These are phyloP conservation scores for Gardenia jasminoides DNA, from an alignment of 257 asterid species.

Conservation along the genomic window DNA sequence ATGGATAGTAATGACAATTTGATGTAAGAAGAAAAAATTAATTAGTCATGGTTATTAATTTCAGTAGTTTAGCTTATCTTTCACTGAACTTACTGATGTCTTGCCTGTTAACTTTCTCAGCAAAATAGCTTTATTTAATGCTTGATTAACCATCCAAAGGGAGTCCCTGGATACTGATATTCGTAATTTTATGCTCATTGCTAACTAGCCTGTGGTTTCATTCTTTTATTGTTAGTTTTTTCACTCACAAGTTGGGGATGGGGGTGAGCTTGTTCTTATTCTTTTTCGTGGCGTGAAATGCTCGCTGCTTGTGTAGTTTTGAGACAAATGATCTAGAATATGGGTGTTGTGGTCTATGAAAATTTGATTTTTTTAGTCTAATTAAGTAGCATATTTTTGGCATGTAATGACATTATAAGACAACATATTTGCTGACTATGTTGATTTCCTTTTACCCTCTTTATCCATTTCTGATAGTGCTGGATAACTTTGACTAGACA, in stretches of 20 bases:
- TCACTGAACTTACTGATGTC: not conserved
- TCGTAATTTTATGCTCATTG: not conserved
- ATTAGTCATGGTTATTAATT: not conserved
- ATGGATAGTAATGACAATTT: too few species aligned
- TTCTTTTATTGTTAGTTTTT: too few species aligned
- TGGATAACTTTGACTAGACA: not conserved
- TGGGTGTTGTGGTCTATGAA: not conserved
- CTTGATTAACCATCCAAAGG: not conserved
- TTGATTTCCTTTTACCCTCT: not conserved
- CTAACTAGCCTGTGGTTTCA: not conserved
- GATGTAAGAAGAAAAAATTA: too few species aligned
- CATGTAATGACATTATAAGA: not conserved
- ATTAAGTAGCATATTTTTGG: not conserved
- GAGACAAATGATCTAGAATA: not conserved
- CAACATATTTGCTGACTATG: not conserved
- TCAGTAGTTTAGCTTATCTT: too few species aligned
- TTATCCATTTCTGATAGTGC: not conserved
- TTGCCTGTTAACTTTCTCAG: not conserved
- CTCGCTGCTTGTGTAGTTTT: not conserved
- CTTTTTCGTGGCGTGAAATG: not conserved
- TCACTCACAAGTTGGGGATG: too few species aligned
- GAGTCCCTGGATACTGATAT: not conserved
- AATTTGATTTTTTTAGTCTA: not conserved
- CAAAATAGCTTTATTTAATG: not conserved
- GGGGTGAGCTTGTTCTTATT: not conserved